These are phyloP conservation scores for Wickerhamomyces sp. DNA, from an alignment of 1,139 yeast genomes.

Conservation along the genomic window DNA sequence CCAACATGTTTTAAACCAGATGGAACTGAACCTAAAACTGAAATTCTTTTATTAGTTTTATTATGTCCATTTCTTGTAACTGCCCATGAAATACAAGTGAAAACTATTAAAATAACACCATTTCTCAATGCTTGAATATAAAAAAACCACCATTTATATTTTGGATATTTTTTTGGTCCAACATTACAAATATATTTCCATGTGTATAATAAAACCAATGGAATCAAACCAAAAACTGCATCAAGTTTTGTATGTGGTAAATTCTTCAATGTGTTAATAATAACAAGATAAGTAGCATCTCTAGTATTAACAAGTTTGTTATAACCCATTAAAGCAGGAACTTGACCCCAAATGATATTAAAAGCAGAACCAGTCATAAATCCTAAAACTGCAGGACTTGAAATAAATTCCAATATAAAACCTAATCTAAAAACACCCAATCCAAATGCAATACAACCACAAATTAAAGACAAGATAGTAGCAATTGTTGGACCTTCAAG, in stretches of 20 bases:
- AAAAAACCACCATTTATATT: slow-evolving; percentile 52
- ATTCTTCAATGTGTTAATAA: slow-evolving; percentile 68
- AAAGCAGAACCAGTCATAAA: slow-evolving; percentile 95
- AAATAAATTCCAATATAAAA: slow-evolving; percentile 81
- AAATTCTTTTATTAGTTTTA: slow-evolving; percentile 36
- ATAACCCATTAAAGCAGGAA: slow-evolving; percentile 83
- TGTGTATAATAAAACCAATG: slow-evolving; percentile 59
- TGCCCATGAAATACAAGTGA: slow-evolving; percentile 71
- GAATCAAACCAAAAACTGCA: slow-evolving; percentile 85
- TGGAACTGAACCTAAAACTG: slow-evolving; percentile 73
- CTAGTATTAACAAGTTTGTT: slow-evolving; percentile 64
- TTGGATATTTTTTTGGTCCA: slow-evolving; percentile 65
- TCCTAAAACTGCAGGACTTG: slow-evolving; percentile 90
- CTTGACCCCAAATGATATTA: slow-evolving; percentile 75
- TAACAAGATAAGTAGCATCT: slow-evolving; percentile 61
- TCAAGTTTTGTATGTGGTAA: slow-evolving; percentile 63
- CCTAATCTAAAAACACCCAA: slow-evolving; percentile 82
- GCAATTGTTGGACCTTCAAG: slow-evolving; percentile 65
- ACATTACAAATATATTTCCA: slow-evolving; percentile 59
- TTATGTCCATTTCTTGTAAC: slow-evolving; percentile 34
- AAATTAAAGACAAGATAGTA: slow-evolving; percentile 68
- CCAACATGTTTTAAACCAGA: slow-evolving; percentile 78
- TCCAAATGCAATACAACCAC: slow-evolving; percentile 83
- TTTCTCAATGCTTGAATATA: slow-evolving; percentile 73
- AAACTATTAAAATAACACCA: slow-evolving; percentile 74